Conservation (phyloP, 306 rosid species). For the Cucurbita pepo region DNA sequence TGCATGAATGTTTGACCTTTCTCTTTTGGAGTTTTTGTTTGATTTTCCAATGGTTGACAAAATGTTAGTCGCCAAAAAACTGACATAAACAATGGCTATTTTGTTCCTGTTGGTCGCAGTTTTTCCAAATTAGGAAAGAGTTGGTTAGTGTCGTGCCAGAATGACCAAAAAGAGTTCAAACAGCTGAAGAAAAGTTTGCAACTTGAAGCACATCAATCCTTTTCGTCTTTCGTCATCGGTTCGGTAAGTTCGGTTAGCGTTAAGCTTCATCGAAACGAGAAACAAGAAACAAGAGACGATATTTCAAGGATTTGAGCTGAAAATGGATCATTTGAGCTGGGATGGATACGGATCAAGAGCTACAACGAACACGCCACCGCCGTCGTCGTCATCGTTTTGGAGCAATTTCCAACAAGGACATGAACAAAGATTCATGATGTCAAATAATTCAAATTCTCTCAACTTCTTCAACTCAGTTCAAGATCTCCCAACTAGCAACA, state of each 20-base stretch:
- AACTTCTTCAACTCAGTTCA: slow-evolving; percentile 18
- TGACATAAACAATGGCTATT: slow-evolving; percentile 28
- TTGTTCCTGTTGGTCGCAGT: slow-evolving; percentile 17
- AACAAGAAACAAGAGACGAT: not conserved
- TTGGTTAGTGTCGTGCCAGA: slow-evolving; percentile 12
- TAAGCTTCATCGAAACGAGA: not conserved
- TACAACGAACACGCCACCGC: slow-evolving; percentile 11
- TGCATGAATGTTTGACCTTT: not conserved
- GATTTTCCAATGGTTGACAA: slow-evolving; percentile 12
- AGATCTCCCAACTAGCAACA: slow-evolving; percentile 5
- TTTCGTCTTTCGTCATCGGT: not conserved
- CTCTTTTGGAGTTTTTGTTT: not conserved
- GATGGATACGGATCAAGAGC: slow-evolving; percentile 26
- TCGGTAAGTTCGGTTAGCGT: not conserved
- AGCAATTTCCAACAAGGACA: slow-evolving; percentile 26
- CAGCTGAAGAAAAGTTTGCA: slow-evolving; percentile 9
- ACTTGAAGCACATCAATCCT: not conserved
- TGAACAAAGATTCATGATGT: slow-evolving; percentile 26
- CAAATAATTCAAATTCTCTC: slow-evolving; percentile 24
- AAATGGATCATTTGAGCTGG: slow-evolving; percentile 56
- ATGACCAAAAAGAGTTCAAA: slow-evolving; percentile 8
- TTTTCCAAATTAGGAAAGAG: slow-evolving; percentile 19
- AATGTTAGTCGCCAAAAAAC: slow-evolving; percentile 25
- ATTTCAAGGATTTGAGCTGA: not conserved
- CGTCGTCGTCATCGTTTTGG: slow-evolving; percentile 25